These are phyloP conservation scores for Mycena olivaceomarginata DNA, from an alignment of 768 basidiomycete genomes.

Conservation along the genomic window DNA sequence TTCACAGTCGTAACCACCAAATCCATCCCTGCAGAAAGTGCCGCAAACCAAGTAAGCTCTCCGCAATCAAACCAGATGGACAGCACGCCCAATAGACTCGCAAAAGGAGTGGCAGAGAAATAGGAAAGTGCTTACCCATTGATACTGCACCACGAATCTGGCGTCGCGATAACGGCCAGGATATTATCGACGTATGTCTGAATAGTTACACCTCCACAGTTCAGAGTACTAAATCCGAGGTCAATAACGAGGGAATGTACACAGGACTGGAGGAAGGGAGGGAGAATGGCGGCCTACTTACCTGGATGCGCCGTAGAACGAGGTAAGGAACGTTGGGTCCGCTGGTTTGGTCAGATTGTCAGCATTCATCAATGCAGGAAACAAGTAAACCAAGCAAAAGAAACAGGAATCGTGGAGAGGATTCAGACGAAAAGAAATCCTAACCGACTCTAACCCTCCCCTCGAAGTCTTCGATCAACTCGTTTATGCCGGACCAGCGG, in stretches of 20 bases:
- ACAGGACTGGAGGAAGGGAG: not conserved
- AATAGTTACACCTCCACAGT: constrained; percentile 17
- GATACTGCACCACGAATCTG: constrained; percentile 22
- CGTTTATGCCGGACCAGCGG: constrained; percentile 31
- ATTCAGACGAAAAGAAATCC: too few species aligned
- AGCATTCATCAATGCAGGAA: too few species aligned
- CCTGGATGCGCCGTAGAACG: constrained; percentile 21
- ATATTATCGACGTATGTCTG: constrained; percentile 14
- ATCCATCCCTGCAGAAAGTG: too few species aligned
- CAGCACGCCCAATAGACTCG: too few species aligned
- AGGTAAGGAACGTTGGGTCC: constrained; percentile 19
- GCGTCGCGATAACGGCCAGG: constrained; percentile 30
- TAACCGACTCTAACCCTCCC: too few species aligned
- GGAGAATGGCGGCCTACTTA: not conserved
- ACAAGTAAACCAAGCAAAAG: too few species aligned
- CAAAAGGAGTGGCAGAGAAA: not conserved
- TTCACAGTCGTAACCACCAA: too few species aligned
- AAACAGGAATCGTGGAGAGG: too few species aligned
- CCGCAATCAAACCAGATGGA: too few species aligned
- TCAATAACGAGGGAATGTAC: not conserved
- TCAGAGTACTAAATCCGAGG: not conserved
- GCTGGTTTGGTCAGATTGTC: too few species aligned
- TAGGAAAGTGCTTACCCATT: constrained; percentile 16
- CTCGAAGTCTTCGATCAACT: too few species aligned
- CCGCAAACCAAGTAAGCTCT: too few species aligned